Conservation (phyloP, 1,284 basidiomycete genomes). For the Trichosporon faecale region DNA sequence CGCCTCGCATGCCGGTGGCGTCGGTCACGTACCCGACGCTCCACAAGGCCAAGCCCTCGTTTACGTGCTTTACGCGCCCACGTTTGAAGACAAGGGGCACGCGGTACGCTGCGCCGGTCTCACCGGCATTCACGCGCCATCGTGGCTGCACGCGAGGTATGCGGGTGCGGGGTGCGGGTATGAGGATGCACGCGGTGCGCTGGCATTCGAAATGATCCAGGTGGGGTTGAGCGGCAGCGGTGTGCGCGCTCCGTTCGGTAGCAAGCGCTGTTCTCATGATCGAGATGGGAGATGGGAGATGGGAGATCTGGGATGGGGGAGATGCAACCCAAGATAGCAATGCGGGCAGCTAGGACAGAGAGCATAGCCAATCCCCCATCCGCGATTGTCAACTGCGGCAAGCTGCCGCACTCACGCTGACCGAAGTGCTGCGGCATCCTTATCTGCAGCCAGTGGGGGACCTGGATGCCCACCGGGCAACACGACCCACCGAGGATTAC, state of each 20-base stretch:
- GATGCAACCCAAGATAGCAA: neutral
- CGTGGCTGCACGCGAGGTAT: neutral
- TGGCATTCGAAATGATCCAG: neutral
- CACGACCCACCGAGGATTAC: neutral
- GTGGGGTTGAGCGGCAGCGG: neutral
- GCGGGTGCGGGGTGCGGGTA: neutral
- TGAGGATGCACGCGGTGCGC: neutral
- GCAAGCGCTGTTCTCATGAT: no score
- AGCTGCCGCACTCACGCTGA: neutral
- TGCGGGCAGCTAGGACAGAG: neutral
- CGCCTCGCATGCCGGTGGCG: neutral
- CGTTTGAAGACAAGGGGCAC: neutral
- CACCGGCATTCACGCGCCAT: neutral
- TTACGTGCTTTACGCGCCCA: neutral
- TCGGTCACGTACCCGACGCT: neutral
- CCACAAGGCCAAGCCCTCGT: neutral
- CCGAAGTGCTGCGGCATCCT: neutral
- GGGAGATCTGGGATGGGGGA: neutral
- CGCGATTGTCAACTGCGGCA: neutral
- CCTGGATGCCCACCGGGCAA: neutral
- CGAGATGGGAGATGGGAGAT: neutral
- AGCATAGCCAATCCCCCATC: neutral
- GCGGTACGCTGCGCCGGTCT: neutral
- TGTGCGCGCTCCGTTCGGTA: neutral
- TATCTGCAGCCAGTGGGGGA: conserved; percentile 6